phyloP scores from a whole-genome alignment of 805 yeast species.

The Starmerella kuoi region DNA sequence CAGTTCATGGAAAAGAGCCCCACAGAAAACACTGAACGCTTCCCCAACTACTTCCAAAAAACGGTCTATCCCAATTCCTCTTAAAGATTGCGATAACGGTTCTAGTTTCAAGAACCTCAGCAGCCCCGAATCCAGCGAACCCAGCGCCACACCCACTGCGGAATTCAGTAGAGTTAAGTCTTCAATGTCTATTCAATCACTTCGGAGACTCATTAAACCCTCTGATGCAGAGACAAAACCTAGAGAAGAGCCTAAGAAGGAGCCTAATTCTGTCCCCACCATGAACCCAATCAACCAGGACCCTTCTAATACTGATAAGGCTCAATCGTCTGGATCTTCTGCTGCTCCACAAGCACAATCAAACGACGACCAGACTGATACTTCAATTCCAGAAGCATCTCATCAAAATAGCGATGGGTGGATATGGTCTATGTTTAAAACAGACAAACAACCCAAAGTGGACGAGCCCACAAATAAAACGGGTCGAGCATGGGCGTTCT shows the following conservation, averaged over 20 bases:
- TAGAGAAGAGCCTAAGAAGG: neutral
- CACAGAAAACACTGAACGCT: neutral
- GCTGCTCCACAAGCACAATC: neutral
- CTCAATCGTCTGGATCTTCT: neutral
- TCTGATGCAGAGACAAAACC: neutral
- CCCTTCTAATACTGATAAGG: too few species aligned
- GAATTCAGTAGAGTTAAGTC: slow-evolving; percentile 4
- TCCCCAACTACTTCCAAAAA: too few species aligned
- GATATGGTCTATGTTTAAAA: slow-evolving; percentile 1
- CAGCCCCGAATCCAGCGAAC: neutral
- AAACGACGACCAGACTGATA: neutral
- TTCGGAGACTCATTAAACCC: neutral
- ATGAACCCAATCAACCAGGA: too few species aligned
- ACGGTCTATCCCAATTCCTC: slow-evolving; percentile 6
- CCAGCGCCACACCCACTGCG: neutral
- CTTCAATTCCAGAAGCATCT: neutral
- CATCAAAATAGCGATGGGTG: neutral
- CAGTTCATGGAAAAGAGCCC: slow-evolving; percentile 1
- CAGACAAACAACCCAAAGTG: neutral
- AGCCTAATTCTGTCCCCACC: too few species aligned
- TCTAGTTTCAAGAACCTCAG: slow-evolving; percentile 4
- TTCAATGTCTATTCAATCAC: neutral
- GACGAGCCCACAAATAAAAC: neutral
- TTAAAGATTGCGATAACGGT: neutral
- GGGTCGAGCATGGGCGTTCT: slow-evolving; percentile 28